These are phyloP conservation scores for Paecilomyces sp. DNA, from an alignment of 2,329 filamentous ascomycete species.

Conservation along the genomic window DNA sequence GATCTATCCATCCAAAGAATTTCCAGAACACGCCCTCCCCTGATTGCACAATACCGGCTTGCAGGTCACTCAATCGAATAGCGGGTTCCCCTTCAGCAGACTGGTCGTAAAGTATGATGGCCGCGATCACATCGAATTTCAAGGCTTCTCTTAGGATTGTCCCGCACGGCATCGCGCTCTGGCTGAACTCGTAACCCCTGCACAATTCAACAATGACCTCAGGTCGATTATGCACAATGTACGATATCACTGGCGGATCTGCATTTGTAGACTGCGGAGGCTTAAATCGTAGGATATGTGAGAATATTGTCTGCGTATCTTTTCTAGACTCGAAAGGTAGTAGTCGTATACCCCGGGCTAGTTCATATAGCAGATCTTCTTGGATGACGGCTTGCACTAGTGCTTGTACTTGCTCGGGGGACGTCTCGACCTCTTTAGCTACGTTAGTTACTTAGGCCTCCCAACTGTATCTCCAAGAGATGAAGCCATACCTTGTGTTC, in stretches of 20 bases:
- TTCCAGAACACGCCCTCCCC: conserved; percentile 89
- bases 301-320: conserved; percentile 92
- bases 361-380: conserved; percentile 78
- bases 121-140: conserved; percentile 85
- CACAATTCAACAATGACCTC: conserved; percentile 85
- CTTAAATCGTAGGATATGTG: conserved; percentile 86
- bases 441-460: conserved; percentile 5
- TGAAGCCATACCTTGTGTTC: conserved; percentile 64
- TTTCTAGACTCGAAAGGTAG: conserved; percentile 95
- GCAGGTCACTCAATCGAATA: conserved; percentile 71
- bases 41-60: conserved; percentile 65
- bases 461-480: conserved; percentile 5
- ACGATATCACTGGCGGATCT: conserved; percentile 79
- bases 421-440: conserved; percentile 68
- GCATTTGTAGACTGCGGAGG: conserved; percentile 58
- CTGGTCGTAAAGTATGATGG: conserved; percentile 89
- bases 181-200: conserved; percentile 79
- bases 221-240: conserved; percentile 77
- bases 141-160: conserved; percentile 82
- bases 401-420: conserved; percentile 79
- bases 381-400: conserved; percentile 78
- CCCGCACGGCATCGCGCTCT: conserved; percentile 86
- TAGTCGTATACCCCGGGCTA: conserved; percentile 74
- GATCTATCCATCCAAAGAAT: conserved; percentile 96
- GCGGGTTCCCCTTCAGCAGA: conserved; percentile 64